Conservation (phyloP, 2,329 filamentous ascomycete species). For the Aureobasidium mangrovei region DNA sequence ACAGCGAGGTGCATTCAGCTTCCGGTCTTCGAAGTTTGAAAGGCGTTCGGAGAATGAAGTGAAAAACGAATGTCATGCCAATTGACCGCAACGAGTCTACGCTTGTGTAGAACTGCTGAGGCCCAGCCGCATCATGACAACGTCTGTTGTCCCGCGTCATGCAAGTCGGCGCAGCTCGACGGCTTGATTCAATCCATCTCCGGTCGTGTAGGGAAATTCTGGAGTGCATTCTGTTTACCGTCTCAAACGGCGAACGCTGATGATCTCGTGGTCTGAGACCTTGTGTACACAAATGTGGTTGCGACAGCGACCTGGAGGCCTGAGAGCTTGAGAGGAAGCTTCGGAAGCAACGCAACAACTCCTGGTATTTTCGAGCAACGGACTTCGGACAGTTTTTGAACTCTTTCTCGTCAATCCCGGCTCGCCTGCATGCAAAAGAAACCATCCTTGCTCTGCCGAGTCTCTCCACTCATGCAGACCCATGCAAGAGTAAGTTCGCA, state of each 20-base stretch:
- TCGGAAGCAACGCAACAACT: neutral
- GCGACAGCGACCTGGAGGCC: constrained; percentile 9
- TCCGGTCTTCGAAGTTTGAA: neutral
- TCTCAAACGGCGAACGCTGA: neutral
- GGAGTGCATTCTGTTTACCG: constrained; percentile 8
- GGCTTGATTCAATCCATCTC: neutral
- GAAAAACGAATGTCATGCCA: neutral
- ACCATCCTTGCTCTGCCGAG: neutral
- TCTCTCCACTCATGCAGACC: neutral
- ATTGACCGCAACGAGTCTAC: neutral
- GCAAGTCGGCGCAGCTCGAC: constrained; percentile 4
- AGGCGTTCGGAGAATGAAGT: constrained; percentile 10
- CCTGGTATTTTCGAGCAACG: neutral
- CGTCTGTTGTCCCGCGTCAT: constrained; percentile 6
- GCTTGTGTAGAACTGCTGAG: constrained; percentile 6
- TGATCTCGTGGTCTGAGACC: constrained; percentile 2
- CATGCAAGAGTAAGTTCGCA: constrained; percentile 4
- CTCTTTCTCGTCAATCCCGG: neutral
- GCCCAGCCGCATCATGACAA: constrained; percentile 4
- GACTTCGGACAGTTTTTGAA: neutral
- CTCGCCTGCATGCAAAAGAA: constrained; percentile 6
- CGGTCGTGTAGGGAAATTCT: constrained; percentile 8
- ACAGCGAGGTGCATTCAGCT: neutral
- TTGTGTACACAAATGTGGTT: neutral
- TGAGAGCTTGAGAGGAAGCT: neutral